A percentile compares a stretch with the other conserved stretches of the same genome.
phyloP scores from a whole-genome alignment of 2,329 filamentous ascomycete species.

The Exophiala oligosperma region DNA sequence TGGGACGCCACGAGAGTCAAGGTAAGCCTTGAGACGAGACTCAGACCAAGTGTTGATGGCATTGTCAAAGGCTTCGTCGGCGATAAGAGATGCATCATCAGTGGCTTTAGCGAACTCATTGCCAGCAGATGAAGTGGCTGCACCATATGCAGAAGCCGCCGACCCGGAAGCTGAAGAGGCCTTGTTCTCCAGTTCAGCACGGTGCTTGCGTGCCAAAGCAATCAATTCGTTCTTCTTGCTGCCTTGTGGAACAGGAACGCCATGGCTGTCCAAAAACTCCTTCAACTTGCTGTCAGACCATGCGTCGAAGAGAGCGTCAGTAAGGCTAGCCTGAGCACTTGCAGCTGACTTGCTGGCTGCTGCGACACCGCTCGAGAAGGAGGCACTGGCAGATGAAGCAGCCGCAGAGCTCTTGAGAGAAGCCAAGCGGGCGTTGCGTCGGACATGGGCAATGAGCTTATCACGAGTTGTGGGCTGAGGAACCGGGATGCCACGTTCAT shows the following conservation, averaged over 20 bases:
- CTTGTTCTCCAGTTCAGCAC: slow-evolving; percentile 67
- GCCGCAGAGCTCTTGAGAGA: slow-evolving; percentile 67
- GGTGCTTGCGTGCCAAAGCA: slow-evolving; percentile 85
- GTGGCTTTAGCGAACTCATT: slow-evolving; percentile 78
- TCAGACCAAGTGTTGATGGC: slow-evolving; percentile 69
- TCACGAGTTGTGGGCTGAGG: slow-evolving; percentile 84
- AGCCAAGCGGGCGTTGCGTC: slow-evolving; percentile 83
- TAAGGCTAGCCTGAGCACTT: slow-evolving; percentile 70
- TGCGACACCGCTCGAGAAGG: slow-evolving; percentile 52
- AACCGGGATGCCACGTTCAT: slow-evolving; percentile 74
- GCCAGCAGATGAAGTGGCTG: slow-evolving; percentile 71
- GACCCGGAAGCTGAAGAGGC: slow-evolving; percentile 52
- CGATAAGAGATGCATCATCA: slow-evolving; percentile 62
- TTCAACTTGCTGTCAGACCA: slow-evolving; percentile 92
- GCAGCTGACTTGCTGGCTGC: slow-evolving; percentile 64
- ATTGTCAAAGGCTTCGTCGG: slow-evolving; percentile 66
- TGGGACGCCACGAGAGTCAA: slow-evolving; percentile 74
- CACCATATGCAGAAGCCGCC: slow-evolving; percentile 56
- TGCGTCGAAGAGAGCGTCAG: slow-evolving; percentile 79
- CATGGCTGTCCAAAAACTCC: slow-evolving; percentile 88
- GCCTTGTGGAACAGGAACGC: slow-evolving; percentile 85
- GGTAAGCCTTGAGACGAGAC: slow-evolving; percentile 73
- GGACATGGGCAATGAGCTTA: slow-evolving; percentile 82
- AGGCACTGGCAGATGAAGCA: slow-evolving; percentile 60
- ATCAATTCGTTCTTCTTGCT: slow-evolving; percentile 87